These are phyloP conservation scores for Kwoniella shandongensis DNA, from an alignment of 768 basidiomycete genomes.

Conservation along the genomic window DNA sequence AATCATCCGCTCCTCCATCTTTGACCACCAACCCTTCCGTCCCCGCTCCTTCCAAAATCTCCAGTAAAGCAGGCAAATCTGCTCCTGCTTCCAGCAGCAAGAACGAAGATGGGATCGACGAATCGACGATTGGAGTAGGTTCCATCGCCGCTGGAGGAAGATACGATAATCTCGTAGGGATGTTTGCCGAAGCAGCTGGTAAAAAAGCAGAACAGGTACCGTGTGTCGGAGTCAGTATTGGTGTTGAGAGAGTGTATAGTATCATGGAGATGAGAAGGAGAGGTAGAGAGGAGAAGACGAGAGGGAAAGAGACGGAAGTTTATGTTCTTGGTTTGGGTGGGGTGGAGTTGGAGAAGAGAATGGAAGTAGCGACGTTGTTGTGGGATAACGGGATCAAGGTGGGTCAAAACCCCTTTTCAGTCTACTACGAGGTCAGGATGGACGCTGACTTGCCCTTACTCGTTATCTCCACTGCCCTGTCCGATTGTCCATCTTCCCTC, in stretches of 20 bases:
- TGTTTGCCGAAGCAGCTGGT: conserved; percentile 72
- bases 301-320: conserved; percentile 88
- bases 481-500: too few relatives aligned
- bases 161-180: conserved; percentile 90
- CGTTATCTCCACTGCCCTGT: too few relatives aligned
- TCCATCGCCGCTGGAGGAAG: conserved; percentile 98
- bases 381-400: conserved; percentile 87
- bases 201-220: conserved; percentile 66
- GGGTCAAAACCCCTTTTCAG: conserved; percentile 36
- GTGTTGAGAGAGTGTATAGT: conserved; percentile 89
- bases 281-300: conserved; percentile 59
- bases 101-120: conserved; percentile 79
- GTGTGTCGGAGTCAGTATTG: conserved; percentile 89
- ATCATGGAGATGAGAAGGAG: conserved; percentile 81
- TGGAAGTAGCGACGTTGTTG: conserved; percentile 73
- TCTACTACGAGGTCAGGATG: too few relatives aligned
- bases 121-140: conserved; percentile 91
- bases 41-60: conserved; percentile 46
- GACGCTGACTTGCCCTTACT: too few relatives aligned
- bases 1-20: conserved; percentile 87
- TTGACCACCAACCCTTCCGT: conserved; percentile 64
- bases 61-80: conserved; percentile 30
- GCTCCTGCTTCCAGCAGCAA: conserved; percentile 46
- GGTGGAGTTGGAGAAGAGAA: conserved; percentile 79
- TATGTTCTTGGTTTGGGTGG: conserved; percentile 91